These are phyloP conservation scores for Pezicula neosporulosa DNA, from an alignment of 2,329 filamentous ascomycete genomes.

Conservation along the genomic window DNA sequence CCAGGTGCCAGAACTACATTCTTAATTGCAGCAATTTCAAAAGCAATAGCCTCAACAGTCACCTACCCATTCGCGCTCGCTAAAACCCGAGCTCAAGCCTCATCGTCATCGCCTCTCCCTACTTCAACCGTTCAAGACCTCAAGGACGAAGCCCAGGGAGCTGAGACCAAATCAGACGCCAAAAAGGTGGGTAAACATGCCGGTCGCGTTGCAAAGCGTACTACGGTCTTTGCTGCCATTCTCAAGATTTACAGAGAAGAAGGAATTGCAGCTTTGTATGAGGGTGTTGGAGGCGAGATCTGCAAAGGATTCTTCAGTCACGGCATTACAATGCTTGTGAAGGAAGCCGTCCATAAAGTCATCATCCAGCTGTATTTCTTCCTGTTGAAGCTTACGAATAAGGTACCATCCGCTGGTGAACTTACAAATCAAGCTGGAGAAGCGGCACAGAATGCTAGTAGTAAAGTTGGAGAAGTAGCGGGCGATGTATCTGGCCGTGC, in stretches of 20 bases:
- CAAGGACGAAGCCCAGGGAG: slow-evolving; percentile 22
- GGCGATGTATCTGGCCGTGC: slow-evolving; percentile 12
- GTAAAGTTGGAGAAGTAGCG: slow-evolving; percentile 11
- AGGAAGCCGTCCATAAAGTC: slow-evolving; percentile 70
- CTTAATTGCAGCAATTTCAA: slow-evolving; percentile 71
- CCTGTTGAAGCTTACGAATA: slow-evolving; percentile 45
- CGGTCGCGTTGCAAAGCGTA: slow-evolving; percentile 25
- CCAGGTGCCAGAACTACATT: slow-evolving; percentile 55
- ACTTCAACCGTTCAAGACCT: slow-evolving; percentile 25
- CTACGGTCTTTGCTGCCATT: slow-evolving; percentile 62
- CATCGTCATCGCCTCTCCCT: slow-evolving; percentile 33
- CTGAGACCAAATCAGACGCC: slow-evolving; percentile 28
- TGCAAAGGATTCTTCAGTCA: slow-evolving; percentile 83
- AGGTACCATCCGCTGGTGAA: slow-evolving; percentile 38
- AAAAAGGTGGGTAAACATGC: slow-evolving; percentile 16
- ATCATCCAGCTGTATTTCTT: slow-evolving; percentile 72
- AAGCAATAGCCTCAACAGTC: slow-evolving; percentile 69
- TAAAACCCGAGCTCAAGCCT: slow-evolving; percentile 74
- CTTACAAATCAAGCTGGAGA: slow-evolving; percentile 34
- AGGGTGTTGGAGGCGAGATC: slow-evolving; percentile 72
- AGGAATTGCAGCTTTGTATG: slow-evolving; percentile 67
- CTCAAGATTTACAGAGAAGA: slow-evolving; percentile 56
- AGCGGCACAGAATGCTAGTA: slow-evolving; percentile 11
- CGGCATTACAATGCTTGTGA: slow-evolving; percentile 82
- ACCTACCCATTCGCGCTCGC: slow-evolving; percentile 86